Evolutionary conservation across 2,329 filamentous ascomycete species (phyloP), one percentile per base, ranked within the genome.

Genomic region (Lecanoromycetidae sp.): DNA sequence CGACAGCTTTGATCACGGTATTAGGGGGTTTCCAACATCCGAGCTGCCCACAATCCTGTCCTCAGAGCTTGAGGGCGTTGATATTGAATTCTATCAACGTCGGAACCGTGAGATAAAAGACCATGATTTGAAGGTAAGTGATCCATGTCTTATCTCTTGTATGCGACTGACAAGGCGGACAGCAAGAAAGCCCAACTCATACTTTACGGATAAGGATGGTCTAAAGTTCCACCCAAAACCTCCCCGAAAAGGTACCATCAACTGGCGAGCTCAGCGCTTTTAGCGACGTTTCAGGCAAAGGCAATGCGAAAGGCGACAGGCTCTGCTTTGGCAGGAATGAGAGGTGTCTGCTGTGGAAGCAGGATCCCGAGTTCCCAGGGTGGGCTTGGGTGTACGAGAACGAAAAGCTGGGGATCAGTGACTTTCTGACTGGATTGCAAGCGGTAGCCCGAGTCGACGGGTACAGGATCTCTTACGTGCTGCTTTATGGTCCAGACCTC

Each of bases 351-450:
- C 6, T 44, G 25, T 44, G 41, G 41, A 36, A 44, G 17, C 29
- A 20, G 4, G 41, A 44, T 23, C n/a, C 33, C 2, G 19, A 25
- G 5, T 44, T 44, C 7, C 41, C 41, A 2, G 13, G 25, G 13
- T 44, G 41, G 41, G 41, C 41, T 4, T 44, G 41, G 30, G 41
- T 44, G 8, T 36, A 34, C 10, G 30, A 44, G 12, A 5, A 12
- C 3, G 20, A 4, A 2, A 9, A 8, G n/a, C 13, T 9, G 5
- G 15, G 20, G 5, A 26, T n/a, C 32, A n/a, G 7, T 25, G 5
- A 1, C 4, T 34, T 35, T 30, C 13, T 10, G 2, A 17, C 30
- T 6, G 8, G 22, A 36, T 5, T 34, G 4, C 5, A 13, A 10
- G n/a, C 22, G 6, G 32, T 23, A 12, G 20, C 32, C 9, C 7